These are phyloP conservation scores for Penicillium freii DNA, from an alignment of 2,329 filamentous ascomycete species.

Conservation along the genomic window DNA sequence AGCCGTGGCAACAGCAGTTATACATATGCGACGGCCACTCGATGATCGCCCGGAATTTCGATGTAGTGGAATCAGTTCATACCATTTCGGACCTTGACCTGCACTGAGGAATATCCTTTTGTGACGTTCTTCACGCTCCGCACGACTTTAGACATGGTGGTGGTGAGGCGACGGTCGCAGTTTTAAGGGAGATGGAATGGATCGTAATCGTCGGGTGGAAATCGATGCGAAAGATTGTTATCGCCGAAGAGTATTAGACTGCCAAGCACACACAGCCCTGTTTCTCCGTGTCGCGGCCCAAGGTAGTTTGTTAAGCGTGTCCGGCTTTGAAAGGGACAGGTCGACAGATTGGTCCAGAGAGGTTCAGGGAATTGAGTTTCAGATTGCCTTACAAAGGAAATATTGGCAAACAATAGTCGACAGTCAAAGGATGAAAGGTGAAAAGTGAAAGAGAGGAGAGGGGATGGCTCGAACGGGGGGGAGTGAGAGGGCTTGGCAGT, in stretches of 20 bases:
- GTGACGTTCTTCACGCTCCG: constrained; percentile 99
- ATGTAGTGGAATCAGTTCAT: constrained; percentile 36
- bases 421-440: constrained; percentile 10
- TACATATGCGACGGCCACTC: background rate
- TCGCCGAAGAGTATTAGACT: constrained; percentile 12
- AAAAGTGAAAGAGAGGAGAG: constrained; percentile 14
- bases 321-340: constrained; percentile 6
- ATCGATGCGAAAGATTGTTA: constrained; percentile 11
- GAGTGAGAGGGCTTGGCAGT: constrained; percentile 24
- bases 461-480: constrained; percentile 28
- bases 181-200: background rate
- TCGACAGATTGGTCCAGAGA: constrained; percentile 12
- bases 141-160: constrained; percentile 88
- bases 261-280: constrained; percentile 26
- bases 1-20: constrained; percentile 1
- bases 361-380: background rate
- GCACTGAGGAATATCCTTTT: constrained; percentile 93
- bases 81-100: constrained; percentile 99
- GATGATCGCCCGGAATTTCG: background rate
- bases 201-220: constrained; percentile 6
- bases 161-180: constrained; percentile 18
- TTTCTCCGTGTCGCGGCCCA: constrained; percentile 21
- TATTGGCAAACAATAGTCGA: background rate
- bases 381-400: background rate
- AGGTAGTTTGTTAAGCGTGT: constrained; percentile 12